Evolutionary conservation across 345 rosid genomes (phyloP), one percentile per base, ranked within the genome.

Genomic region (Linum usitatissimum): DNA sequence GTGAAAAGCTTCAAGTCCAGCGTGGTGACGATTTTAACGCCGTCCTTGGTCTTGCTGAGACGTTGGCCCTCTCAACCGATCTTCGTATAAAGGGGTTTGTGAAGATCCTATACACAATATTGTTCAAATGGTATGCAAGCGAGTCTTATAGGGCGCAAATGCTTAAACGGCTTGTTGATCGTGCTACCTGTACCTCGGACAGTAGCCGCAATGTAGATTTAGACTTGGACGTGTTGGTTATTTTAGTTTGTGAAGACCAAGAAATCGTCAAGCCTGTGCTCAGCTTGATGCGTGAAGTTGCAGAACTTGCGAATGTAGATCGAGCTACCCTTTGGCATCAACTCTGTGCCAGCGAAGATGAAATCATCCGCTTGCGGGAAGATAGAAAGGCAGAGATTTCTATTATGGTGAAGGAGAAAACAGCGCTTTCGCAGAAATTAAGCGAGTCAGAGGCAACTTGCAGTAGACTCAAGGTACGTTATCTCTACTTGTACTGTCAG

Each of bases 301-400:
- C 87, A 57, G 99, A 90, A 70, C 91, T 74, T 71, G 97, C 96
- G 65, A 90, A 85, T 80, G 89, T 86, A 59, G 93, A 88, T 71
- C 85, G 93, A 73, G 90, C 93, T 55, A 88, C 95, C 15, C 91
- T 94, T 64, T 85, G 93, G 99, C 97, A 88, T 73, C 97, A 85
- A 70, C 68, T 94, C 64, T 79, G 90, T 19, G 81, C 90, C 17
- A 83, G 72, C 67, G 91, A 85, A 81, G 99, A 90, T 66, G 96
- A 81, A 72, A 86, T 88, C 70, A 72, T 78, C 39, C 84, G 77
- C 62, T 55, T 79, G 36, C 84, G 84, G 62, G 95, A 90, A 64
- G 96, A 90, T 64, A 82, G 75, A 70, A 82, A 84, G 76, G 66
- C 71, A 20, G 97, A 90, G 75, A 70, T 78, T 67, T 81, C 92